Evolutionary conservation across 345 rosid species (phyloP), one percentile per base, ranked within the genome.

Genomic region (Linum tenue): DNA sequence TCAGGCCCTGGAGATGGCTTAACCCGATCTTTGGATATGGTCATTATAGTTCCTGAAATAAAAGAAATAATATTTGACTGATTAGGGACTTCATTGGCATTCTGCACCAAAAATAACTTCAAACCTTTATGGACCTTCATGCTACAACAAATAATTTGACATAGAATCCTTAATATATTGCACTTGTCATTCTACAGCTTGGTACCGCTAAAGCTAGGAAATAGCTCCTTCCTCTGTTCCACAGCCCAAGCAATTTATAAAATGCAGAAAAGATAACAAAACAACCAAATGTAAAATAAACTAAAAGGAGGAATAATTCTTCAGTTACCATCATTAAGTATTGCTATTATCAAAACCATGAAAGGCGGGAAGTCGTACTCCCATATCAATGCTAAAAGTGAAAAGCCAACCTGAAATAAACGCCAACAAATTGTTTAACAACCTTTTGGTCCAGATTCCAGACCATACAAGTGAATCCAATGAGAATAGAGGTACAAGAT

Each of bases 321-420:
- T 43, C 17, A n/a, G 31, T 73, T 88, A 94, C 97, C 99, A 41
- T 94, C 99, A 73, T 94, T 94, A 56, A 94, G 90, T 70, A 90
- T 81, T 53, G 97, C 99, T 36, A 94, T 79, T 1, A 94, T 94
- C 74, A 94, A 79, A 74, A 94, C 97, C 99, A 94, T 94, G 85
- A 94, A 94, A 64, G 99, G 99, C 37, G 99, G 97, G 71, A 90
- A 94, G 77, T 94, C 97, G 35, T 79, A 94, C 81, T 94, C 89
- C 96, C 99, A 90, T 83, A 90, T 85, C 82, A 90, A 77, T 5
- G 99, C 96, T 65, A 94, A 79, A 72, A 94, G 95, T 77, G 86
- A 87, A 69, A 94, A 94, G 66, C 97, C 96, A 66, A 94, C 89
- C 97, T 94, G 88, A 84, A 76, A 64, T 22, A 3, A 39, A 43